These are phyloP conservation scores for Ceratocystis huliohia DNA, from an alignment of 2,329 filamentous ascomycete genomes.

Conservation along the genomic window DNA sequence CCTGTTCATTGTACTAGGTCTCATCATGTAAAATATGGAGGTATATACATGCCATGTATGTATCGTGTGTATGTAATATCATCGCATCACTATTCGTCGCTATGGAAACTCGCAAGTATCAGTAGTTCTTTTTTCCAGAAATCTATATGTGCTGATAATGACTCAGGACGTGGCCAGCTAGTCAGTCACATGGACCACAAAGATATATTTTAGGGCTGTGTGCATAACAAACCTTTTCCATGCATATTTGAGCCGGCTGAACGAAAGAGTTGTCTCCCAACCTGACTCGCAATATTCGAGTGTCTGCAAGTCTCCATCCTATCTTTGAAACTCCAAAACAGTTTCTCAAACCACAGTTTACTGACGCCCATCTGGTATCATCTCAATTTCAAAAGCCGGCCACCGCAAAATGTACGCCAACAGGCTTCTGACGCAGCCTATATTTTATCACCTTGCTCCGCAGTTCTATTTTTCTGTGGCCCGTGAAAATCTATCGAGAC, in stretches of 20 bases:
- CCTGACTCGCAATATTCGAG: too few species aligned
- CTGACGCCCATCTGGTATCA: too few species aligned
- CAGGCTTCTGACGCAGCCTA: not conserved
- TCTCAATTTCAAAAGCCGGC: not conserved
- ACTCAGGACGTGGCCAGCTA: not conserved
- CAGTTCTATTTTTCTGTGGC: not conserved
- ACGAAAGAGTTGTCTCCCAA: not conserved
- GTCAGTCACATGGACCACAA: not conserved
- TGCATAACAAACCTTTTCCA: not conserved
- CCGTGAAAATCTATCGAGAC: not conserved
- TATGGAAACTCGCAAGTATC: not conserved
- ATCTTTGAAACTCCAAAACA: too few species aligned
- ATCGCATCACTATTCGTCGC: too few species aligned
- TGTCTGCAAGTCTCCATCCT: too few species aligned
- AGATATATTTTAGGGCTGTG: not conserved
- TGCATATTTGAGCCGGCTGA: not conserved
- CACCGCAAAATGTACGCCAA: not conserved
- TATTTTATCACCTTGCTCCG: not conserved
- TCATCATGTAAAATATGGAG: too few species aligned
- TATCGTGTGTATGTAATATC: too few species aligned
- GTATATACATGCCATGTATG: too few species aligned
- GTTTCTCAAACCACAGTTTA: too few species aligned
- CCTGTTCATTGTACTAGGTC: too few species aligned
- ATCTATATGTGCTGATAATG: not conserved
- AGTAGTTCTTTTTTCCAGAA: not conserved